Base-by-base conservation (phyloP, 2,329 filamentous ascomycete species). In the Colletotrichum liriopes region DNA sequence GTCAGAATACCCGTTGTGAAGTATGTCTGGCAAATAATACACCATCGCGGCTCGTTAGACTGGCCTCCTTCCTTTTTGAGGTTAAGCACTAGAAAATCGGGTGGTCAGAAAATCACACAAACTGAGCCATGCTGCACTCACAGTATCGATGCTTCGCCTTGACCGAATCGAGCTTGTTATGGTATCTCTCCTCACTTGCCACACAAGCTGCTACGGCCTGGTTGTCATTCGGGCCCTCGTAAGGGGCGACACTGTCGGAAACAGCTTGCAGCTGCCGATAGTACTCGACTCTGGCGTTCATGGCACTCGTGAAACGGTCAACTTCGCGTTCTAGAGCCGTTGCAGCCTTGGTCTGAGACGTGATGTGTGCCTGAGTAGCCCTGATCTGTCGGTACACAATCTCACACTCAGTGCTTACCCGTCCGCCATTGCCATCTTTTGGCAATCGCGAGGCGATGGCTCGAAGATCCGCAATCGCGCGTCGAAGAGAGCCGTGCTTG, bases 211-310 rank as follows among this genome's bases (percentile, higher is more conserved):
- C 85, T 26, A 90, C 83, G 8, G 76, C 77, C 14, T 84, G 80
- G 54, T 93, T 88, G 14, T 92, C 84, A 2, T 84, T 85, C 16
- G 89, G 77, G 14, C 92, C 91, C 68, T 94, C 92, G 67, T 93
- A 93, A 1, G 93, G 92, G 6, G 90, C 88, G 0, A 98, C 94
- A 23, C 91, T 94, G 78, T 98, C 96, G 0, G 95, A 98, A n/a
- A 98, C 91, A 35, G 90, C 89, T 79, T 98, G 96, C 14, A 98
- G 86, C 78, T 98, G 95, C 6, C 93, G 91, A 79, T 98, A 98
- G 79, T 95, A 98, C 69, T 96, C 94, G 0, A 98, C 83, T 18
- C 96, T 92, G 47, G 91, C 87, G 77, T 98, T 98, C 90, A 97
- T 95, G 0, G 93, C 90, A 20, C 87, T 86, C 37, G 91, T 92